Base-by-base conservation (phyloP, 768 basidiomycete genomes). In the Russula dissimulans region DNA sequence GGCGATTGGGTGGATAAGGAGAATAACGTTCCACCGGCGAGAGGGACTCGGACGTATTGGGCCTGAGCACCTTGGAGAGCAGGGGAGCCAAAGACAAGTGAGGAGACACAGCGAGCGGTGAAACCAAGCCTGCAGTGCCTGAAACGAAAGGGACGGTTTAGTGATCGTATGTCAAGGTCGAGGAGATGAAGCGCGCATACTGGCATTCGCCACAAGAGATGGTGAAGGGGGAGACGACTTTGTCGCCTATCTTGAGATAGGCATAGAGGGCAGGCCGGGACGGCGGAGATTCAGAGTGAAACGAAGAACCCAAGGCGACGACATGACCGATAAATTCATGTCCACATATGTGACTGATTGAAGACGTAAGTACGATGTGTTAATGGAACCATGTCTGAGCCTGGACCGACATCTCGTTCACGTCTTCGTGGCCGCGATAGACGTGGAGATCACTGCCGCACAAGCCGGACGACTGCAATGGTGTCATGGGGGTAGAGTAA, bases 171-270 rank as follows among this genome's bases (percentile, higher is more conserved):
- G 39, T 43, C 38, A 39, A 18, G 47, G 22, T 26, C 22, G 18
- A 17, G 32, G 36, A 26, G 32, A 46, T 41, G 22, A 41, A 54
- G 7, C n/a, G 78, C 83, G 57, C 62, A 67, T 61, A 91, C 89
- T 85, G 81, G 79, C 90, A 92, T 68, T 91, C 88, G n/a, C 84
- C 85, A 64, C 90, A 92, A 51, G 82, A 87, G n/a, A 80, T 78
- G 0, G 88, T 88, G 71, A 91, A 91, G 3, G 90, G 87, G 1
- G 87, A 83, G 26, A 91, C 83, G 14, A 91, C 86, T 67, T 83
- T 86, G 68, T 91, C 85, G 5, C 88, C 89, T 6, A 88, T 71
- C 56, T 78, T 81, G 55, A 91, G 76, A 26, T 73, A 80, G 0
- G 82, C 75, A 62, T 91, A 90, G 17, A 89, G 73, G 29, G 69